These are phyloP conservation scores for Fusarium illudens DNA, from an alignment of 2,329 filamentous ascomycete genomes.

Conservation along the genomic window DNA sequence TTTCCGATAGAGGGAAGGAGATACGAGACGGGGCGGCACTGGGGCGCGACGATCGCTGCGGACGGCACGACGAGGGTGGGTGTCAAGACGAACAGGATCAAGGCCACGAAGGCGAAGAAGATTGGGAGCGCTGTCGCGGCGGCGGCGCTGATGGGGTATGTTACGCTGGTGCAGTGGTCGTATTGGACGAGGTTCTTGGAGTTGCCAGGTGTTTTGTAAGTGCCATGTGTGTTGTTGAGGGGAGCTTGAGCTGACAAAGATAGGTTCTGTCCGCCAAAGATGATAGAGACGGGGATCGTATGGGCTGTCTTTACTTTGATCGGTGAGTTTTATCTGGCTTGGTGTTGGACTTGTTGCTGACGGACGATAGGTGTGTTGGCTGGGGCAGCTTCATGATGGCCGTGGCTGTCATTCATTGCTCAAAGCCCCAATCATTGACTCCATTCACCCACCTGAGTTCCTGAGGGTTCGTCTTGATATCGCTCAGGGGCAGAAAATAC, in stretches of 20 bases:
- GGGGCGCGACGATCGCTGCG: slow-evolving; percentile 27
- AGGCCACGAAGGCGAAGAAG: slow-evolving; percentile 9
- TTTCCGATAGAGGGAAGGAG: slow-evolving; percentile 36
- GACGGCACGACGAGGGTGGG: slow-evolving; percentile 29
- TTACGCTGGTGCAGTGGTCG: slow-evolving; percentile 20
- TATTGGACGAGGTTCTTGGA: slow-evolving; percentile 34
- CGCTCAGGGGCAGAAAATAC: too few species aligned
- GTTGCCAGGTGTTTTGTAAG: slow-evolving; percentile 32
- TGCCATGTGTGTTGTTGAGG: neutral
- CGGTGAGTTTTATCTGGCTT: slow-evolving; percentile 1
- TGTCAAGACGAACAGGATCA: slow-evolving; percentile 10
- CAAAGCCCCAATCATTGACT: too few species aligned
- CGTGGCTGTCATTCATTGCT: too few species aligned
- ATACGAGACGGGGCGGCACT: slow-evolving; percentile 30
- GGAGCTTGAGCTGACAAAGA: neutral
- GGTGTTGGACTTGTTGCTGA: neutral
- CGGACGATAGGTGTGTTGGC: slow-evolving; percentile 13
- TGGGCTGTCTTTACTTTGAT: slow-evolving; percentile 18
- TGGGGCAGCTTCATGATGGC: slow-evolving; percentile 24
- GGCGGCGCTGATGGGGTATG: slow-evolving; percentile 20
- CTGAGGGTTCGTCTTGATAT: too few species aligned
- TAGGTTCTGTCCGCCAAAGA: slow-evolving; percentile 23
- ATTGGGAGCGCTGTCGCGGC: slow-evolving; percentile 11
- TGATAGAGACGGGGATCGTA: slow-evolving; percentile 14
- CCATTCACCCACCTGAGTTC: too few species aligned